Percentiles rank a stretch among this genome's conserved stretches.
Conservation (phyloP, 768 basidiomycete genomes). For the button mushroom (Agaricus bisporus) region DNA sequence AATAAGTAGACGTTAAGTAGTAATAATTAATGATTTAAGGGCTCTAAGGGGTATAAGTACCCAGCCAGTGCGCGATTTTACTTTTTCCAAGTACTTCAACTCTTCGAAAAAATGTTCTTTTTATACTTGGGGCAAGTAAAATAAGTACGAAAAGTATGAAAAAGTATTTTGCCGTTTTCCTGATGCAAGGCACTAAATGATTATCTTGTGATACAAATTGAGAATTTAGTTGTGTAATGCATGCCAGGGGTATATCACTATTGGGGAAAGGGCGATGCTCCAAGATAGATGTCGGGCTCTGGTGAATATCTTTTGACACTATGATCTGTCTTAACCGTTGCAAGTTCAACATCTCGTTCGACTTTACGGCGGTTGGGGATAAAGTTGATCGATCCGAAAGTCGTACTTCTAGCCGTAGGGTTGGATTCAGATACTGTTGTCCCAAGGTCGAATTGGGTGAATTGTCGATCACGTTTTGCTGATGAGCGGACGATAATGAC, state of each 20-base stretch:
- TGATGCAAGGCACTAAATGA: too few relatives aligned
- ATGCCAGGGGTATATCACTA: neutral
- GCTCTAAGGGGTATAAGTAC: too few relatives aligned
- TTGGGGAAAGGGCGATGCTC: neutral
- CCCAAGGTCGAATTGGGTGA: neutral
- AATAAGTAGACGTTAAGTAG: too few relatives aligned
- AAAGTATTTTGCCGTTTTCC: too few relatives aligned
- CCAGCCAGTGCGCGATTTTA: too few relatives aligned
- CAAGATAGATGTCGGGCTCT: neutral
- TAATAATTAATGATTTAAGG: too few relatives aligned
- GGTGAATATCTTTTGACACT: neutral
- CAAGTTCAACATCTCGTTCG: neutral
- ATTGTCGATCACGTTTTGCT: neutral
- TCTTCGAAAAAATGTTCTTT: too few relatives aligned
- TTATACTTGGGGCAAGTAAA: too few relatives aligned
- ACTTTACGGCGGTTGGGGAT: neutral
- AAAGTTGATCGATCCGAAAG: neutral
- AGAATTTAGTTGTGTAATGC: too few relatives aligned
- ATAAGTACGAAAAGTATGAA: too few relatives aligned
- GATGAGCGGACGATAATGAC: neutral
- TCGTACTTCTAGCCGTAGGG: neutral
- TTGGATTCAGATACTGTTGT: neutral
- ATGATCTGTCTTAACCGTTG: neutral
- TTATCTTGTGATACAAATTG: too few relatives aligned
- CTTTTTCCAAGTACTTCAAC: too few relatives aligned